Conservation (phyloP, 2,329 filamentous ascomycete genomes). For the Leptoxyphium fumago region DNA sequence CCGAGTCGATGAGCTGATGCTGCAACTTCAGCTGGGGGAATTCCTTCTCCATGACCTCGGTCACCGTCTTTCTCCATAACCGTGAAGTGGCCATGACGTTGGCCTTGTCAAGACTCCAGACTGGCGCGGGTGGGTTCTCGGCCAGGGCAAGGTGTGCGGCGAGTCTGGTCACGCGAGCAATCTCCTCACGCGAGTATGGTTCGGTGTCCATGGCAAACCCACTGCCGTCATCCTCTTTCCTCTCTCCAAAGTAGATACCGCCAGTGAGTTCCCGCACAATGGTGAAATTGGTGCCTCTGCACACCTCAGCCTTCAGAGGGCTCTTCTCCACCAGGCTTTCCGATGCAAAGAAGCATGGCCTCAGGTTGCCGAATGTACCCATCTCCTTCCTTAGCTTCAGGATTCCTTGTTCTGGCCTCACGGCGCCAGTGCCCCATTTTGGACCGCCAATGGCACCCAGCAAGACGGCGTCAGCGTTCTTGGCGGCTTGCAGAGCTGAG, state of each 20-base stretch:
- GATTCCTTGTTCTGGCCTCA: slow-evolving; percentile 86
- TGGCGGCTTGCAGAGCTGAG: slow-evolving; percentile 66
- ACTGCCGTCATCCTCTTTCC: slow-evolving; percentile 63
- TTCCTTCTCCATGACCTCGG: slow-evolving; percentile 72
- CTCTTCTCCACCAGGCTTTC: slow-evolving; percentile 71
- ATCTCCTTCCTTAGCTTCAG: slow-evolving; percentile 86
- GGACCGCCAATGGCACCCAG: slow-evolving; percentile 93
- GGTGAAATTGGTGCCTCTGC: slow-evolving; percentile 78
- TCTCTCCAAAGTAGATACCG: slow-evolving; percentile 89
- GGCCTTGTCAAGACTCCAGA: slow-evolving; percentile 87
- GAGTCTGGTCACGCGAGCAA: slow-evolving; percentile 74
- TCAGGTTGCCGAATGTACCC: slow-evolving; percentile 84
- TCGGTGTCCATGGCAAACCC: slow-evolving; percentile 71
- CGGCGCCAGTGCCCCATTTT: slow-evolving; percentile 80
- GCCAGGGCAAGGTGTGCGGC: slow-evolving; percentile 69
- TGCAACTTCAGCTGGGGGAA: slow-evolving; percentile 73
- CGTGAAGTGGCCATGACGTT: slow-evolving; percentile 86
- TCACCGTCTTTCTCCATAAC: slow-evolving; percentile 77
- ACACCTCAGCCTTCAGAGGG: slow-evolving; percentile 73
- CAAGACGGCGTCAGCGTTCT: slow-evolving; percentile 75
- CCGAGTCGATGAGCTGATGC: slow-evolving; percentile 87
- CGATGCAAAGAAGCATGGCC: slow-evolving; percentile 89
- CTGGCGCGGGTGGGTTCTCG: slow-evolving; percentile 58
- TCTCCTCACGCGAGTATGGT: slow-evolving; percentile 69
- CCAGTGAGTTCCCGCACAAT: slow-evolving; percentile 85